Base-by-base conservation (phyloP, 2,329 filamentous ascomycete genomes). In the Metarhizium album region DNA sequence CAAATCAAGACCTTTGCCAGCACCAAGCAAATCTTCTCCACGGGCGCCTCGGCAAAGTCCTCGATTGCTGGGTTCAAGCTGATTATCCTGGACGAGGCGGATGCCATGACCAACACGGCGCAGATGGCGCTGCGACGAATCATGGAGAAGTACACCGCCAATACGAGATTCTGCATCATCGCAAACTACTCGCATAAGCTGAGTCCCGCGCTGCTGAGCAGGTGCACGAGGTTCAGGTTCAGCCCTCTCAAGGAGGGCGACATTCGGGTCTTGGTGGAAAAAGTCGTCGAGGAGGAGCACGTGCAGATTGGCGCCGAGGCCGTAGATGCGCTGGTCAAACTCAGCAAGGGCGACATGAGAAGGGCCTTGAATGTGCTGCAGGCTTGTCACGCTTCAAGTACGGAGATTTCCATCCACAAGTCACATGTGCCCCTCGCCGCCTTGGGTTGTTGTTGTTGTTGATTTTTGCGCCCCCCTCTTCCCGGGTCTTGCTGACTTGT, bases 1-100 rank as follows among this genome's bases (percentile, higher is more conserved):
- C 93, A 98, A 70, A 98, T 98, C 79, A 98, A 97, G 77, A 98
- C 93, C 0, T 98, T 98, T 71, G 91, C 89, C 40, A 94, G 87
- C 59, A 98, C 93, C 7, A 96, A 95, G 69, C 93, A 98, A 65
- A 98, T 98, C 61, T 98, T 98, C 72, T 75, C 71, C 14, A 71
- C 78, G 64, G 81, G 79, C n/a, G 71, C 77, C 2, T 70, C 70
- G 33, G 62, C 74, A 5, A 64, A 62, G 47, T 53, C 65, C 22
- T 70, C 77, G 13, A 69, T 91, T 24, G 88, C 87, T 0, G 80
- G 80, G 3, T 98, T 86, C 75, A 98, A 98, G 73, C 82, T 98
- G 59, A 97, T 98, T 64, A 88, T 98, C 50, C 80, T 98, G 4
- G 93, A 98, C 67, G 93, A 98, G 73, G 93, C 93, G n/a, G 93